Percentiles rank a stretch among this genome's conserved stretches.
Conservation (phyloP, 1,284 basidiomycete genomes). For the Ustilago loliicola region DNA sequence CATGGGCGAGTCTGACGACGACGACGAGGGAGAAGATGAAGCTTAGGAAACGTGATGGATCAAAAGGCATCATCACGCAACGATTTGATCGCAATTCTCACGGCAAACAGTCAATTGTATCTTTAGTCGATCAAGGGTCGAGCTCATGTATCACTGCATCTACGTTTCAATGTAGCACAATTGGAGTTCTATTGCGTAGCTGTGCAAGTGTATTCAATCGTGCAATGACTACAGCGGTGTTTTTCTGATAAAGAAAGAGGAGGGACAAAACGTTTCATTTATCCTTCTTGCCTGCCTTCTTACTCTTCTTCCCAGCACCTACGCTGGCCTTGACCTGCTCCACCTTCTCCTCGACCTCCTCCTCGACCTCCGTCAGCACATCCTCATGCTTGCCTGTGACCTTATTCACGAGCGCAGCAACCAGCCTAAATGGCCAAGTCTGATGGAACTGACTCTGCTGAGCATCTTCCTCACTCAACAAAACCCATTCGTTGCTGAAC, state of each 20-base stretch:
- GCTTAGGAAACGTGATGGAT: not conserved
- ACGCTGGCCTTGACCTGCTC: conserved; percentile 7
- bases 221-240: not conserved
- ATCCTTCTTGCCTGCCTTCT: conserved; percentile 26
- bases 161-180: not conserved
- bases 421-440: conserved; percentile 55
- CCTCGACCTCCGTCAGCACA: conserved; percentile 25
- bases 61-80: not conserved
- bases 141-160: not conserved
- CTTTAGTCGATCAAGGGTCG: not conserved
- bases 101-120: not conserved
- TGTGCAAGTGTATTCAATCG: not conserved
- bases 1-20: conserved; percentile 51
- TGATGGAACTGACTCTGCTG: conserved; percentile 22
- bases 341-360: conserved; percentile 8
- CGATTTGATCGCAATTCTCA: not conserved
- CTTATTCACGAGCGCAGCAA: conserved; percentile 30
- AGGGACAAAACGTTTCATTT: conserved; percentile 29
- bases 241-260: not conserved
- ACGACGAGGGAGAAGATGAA: not conserved
- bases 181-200: not conserved
- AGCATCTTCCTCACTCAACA: conserved; percentile 52
- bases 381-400: conserved; percentile 34
- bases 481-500: conserved; percentile 50
- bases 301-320: conserved; percentile 6